These are phyloP conservation scores for Pyronema omphalodes DNA, from an alignment of 495 filamentous ascomycete species.

Conservation along the genomic window DNA sequence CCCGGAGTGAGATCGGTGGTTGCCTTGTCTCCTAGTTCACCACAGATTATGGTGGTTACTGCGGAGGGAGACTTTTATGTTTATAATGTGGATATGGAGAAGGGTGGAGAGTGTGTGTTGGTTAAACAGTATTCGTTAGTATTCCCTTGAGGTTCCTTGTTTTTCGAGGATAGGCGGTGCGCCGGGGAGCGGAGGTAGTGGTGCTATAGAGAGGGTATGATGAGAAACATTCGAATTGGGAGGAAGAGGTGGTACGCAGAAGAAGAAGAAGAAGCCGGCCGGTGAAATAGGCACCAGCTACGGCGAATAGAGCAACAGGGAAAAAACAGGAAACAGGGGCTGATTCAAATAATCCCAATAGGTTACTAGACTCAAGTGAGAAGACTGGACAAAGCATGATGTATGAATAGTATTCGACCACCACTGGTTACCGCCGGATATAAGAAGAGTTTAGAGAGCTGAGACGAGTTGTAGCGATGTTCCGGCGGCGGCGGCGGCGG, in stretches of 20 bases:
- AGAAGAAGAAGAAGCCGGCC: too few species aligned
- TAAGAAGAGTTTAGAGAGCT: too few species aligned
- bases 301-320: too few species aligned
- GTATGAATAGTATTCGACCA: constrained; percentile 28
- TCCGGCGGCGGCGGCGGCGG: too few species aligned
- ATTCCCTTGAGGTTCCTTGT: not conserved
- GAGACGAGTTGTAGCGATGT: too few species aligned
- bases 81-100: constrained; percentile 85
- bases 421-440: too few species aligned
- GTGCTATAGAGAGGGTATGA: too few species aligned
- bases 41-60: constrained; percentile 95
- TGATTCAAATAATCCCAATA: constrained; percentile 7
- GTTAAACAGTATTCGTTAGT: constrained; percentile 76
- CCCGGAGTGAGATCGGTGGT: constrained; percentile 51
- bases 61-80: constrained; percentile 90
- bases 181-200: too few species aligned
- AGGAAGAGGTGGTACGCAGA: too few species aligned
- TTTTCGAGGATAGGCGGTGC: not conserved
- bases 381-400: constrained; percentile 31
- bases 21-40: constrained; percentile 79
- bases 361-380: constrained; percentile 36
- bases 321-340: too few species aligned
- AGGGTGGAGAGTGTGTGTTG: constrained; percentile 81
- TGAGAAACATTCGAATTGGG: too few species aligned
- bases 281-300: too few species aligned